phyloP scores from a whole-genome alignment of 352 stramenopile genomes.

The Peronospora farinosa region DNA sequence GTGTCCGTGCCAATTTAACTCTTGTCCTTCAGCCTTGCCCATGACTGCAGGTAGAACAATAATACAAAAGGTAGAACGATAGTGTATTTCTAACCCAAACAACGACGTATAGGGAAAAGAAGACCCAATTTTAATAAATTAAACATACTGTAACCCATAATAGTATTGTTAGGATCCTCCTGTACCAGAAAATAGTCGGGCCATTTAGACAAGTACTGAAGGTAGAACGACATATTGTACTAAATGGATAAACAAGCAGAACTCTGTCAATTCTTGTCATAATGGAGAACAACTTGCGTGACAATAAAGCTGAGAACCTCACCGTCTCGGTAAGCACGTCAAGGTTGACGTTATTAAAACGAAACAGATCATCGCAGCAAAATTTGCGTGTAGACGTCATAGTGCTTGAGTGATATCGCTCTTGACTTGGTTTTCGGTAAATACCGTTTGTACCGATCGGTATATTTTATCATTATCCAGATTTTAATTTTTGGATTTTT shows the following conservation, averaged over 20 bases:
- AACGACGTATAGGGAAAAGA: too few relatives aligned
- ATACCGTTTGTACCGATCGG: neutral
- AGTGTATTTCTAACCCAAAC: neutral
- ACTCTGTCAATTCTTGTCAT: constrained; percentile 10
- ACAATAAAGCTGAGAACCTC: constrained; percentile 5
- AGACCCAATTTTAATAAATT: neutral
- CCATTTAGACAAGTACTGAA: constrained; percentile 95
- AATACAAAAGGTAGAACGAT: constrained; percentile 7
- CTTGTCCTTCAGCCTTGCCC: constrained; percentile 93
- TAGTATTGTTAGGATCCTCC: constrained; percentile 86
- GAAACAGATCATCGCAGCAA: constrained; percentile 94
- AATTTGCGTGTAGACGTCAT: constrained; percentile 96
- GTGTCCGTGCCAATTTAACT: constrained; percentile 95
- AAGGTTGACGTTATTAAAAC: constrained; percentile 98
- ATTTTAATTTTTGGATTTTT: neutral
- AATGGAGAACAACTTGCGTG: neutral
- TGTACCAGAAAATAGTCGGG: constrained; percentile 95
- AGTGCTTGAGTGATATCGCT: neutral
- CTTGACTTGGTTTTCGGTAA: neutral
- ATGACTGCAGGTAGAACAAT: constrained; percentile 64
- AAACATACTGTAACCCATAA: constrained; percentile 92
- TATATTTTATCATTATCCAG: neutral
- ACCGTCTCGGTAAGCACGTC: constrained; percentile 94
- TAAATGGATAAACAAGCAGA: constrained; percentile 17
- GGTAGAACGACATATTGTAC: constrained; percentile 97